Base-by-base conservation (phyloP, 1,139 yeast genomes). In the Petasospora rhodanensis region DNA sequence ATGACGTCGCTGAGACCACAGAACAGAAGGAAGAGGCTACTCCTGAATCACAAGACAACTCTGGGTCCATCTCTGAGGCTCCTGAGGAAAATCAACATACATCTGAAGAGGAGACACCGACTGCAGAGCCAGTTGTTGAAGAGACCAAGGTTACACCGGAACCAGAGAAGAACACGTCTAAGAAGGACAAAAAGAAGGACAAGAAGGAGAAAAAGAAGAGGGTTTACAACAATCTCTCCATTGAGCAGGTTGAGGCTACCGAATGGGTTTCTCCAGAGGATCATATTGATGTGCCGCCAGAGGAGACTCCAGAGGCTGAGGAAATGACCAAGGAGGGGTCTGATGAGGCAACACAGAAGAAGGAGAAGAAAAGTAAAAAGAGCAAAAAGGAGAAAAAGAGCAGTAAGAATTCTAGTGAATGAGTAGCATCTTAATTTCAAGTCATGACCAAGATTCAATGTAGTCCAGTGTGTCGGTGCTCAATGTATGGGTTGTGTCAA, bases 211-310 rank as follows among this genome's bases (percentile, higher is more conserved):
- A 29, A 12, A 4, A n/a, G 15, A 30, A 31, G 32, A 26, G 35
- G 24, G 29, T 15, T 12, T 28, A 28, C 23, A 39, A 28, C 11
- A 61, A 59, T 35, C 46, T 66, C 32, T 56, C 64, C 7, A 51
- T 64, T 10, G 70, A 66, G 24, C 62, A 62, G 27, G 66, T 66
- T 11, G 70, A 66, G 38, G 70, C 64, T 4, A 51, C 60, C 1
- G 68, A 64, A n/a, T 61, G 54, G 34, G 52, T 55, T 5, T 52
- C 47, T 1, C 37, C 40, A 2, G 39, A 37, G 12, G 54, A 47
- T 29, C 39, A 37, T 35, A 29, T 38, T 25, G 42, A 37, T 28
- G 22, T 24, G 11, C 35, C 35, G 4, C 36, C 28, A 31, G 32
- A 34, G 10, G 31, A 31, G 26, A 29, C 24, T 9, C 17, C 38